Evolutionary conservation across 1,284 basidiomycete species (phyloP).

Genomic region (Ganoderma lucidum): DNA sequence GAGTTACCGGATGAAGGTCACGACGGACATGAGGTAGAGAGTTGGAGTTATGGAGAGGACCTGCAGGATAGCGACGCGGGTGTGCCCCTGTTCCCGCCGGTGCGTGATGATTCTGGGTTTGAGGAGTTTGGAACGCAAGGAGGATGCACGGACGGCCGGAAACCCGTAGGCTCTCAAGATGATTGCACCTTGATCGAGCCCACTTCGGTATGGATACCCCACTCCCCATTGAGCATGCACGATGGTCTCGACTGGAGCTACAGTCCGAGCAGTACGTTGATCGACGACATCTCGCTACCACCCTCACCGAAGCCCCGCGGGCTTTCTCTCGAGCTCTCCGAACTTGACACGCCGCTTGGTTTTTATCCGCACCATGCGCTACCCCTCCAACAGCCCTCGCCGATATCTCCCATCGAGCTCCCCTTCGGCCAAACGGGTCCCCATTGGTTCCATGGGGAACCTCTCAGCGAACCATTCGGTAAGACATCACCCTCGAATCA

Average conservation of each 20-base stretch:
- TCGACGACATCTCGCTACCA: constrained; percentile 15
- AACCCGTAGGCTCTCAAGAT: constrained; percentile 20
- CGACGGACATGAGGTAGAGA: constrained; percentile 20
- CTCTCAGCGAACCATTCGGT: not conserved
- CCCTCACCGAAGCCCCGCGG: constrained; percentile 23
- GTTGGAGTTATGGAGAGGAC: constrained; percentile 32
- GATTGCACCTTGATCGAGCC: constrained; percentile 32
- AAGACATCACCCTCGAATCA: constrained; percentile 5
- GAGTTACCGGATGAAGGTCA: constrained; percentile 27
- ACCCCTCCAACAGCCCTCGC: constrained; percentile 17
- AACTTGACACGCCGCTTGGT: too few species aligned
- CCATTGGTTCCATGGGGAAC: constrained; percentile 16
- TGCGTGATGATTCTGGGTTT: constrained; percentile 37
- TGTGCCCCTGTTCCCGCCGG: constrained; percentile 28
- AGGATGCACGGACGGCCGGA: constrained; percentile 16
- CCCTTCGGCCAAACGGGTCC: constrained; percentile 15
- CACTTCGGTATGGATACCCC: constrained; percentile 31
- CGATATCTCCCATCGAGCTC: constrained; percentile 26
- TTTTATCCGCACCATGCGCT: constrained; percentile 8
- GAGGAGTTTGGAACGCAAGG: constrained; percentile 30
- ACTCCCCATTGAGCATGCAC: constrained; percentile 33
- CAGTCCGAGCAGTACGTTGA: constrained; percentile 26
- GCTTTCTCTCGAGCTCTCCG: constrained; percentile 22
- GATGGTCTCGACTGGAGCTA: constrained; percentile 25
- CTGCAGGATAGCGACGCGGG: constrained; percentile 15